Evolutionary conservation across 768 basidiomycete species (phyloP).

Genomic region (Leucocoprinus leucothites): DNA sequence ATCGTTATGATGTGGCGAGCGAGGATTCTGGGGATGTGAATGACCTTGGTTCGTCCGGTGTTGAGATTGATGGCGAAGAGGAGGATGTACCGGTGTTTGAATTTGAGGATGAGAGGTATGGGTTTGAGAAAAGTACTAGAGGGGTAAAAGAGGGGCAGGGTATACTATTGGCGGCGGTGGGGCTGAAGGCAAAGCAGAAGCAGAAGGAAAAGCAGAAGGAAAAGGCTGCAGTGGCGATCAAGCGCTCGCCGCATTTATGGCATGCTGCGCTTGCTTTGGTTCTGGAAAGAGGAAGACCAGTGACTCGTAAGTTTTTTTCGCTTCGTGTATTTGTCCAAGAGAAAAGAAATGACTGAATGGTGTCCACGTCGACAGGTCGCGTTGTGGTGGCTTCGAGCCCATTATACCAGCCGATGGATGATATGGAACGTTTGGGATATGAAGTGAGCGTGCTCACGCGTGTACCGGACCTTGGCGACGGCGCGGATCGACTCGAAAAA

Average conservation of each 20-base stretch:
- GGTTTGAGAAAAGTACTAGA: no score
- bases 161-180: conserved; percentile 7
- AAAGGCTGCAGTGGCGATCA: conserved; percentile 13
- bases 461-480: conserved; percentile 58
- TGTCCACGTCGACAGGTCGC: conserved; percentile 32
- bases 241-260: conserved; percentile 46
- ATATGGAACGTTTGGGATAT: conserved; percentile 70
- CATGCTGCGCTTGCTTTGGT: conserved; percentile 77
- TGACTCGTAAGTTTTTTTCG: conserved; percentile 43
- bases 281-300: conserved; percentile 76
- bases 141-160: not conserved
- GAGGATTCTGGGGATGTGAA: no score
- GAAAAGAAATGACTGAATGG: no score
- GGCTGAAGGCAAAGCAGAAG: no score
- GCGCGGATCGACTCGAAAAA: conserved; percentile 11
- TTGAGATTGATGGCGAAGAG: conserved; percentile 10
- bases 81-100: not conserved
- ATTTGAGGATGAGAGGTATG: not conserved
- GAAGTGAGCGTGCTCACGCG: conserved; percentile 67
- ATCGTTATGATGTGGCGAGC: no score
- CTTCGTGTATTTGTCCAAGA: not conserved
- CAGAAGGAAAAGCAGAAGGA: conserved; percentile 17
- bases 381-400: conserved; percentile 82
- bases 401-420: conserved; percentile 77
- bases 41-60: no score